Conservation (phyloP, 495 filamentous ascomycete species). For the Alectoria sarmentosa region DNA sequence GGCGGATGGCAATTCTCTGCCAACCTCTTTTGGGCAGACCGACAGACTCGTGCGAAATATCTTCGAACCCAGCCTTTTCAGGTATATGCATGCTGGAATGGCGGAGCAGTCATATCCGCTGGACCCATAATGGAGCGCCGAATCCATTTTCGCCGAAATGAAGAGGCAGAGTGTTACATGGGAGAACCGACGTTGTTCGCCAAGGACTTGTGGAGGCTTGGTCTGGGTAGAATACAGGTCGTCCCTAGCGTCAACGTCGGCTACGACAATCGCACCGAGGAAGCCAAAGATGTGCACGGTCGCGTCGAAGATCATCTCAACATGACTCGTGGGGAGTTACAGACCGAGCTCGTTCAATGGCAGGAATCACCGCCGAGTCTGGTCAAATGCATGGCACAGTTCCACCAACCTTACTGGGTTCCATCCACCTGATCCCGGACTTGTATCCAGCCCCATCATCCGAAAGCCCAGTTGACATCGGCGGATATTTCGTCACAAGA, state of each 20-base stretch:
- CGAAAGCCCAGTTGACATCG: background rate
- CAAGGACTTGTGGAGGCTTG: slow-evolving; percentile 43
- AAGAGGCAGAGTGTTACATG: slow-evolving; percentile 37
- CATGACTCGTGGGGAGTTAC: background rate
- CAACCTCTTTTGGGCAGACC: slow-evolving; percentile 43
- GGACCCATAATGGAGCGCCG: background rate
- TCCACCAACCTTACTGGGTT: background rate
- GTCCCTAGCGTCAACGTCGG: slow-evolving; percentile 30
- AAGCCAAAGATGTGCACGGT: background rate
- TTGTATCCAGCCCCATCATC: background rate
- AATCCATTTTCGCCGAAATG: slow-evolving; percentile 16
- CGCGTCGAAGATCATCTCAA: background rate
- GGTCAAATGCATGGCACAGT: background rate
- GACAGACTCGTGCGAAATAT: slow-evolving; percentile 22
- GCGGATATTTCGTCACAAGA: too few relatives aligned
- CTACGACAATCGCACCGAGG: background rate
- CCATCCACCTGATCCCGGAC: background rate
- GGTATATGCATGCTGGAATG: background rate
- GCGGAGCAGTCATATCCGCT: background rate
- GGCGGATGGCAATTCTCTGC: slow-evolving; percentile 35
- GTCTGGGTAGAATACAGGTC: slow-evolving; percentile 41
- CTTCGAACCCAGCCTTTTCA: background rate
- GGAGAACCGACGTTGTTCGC: slow-evolving; percentile 43
- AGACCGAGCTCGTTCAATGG: background rate
- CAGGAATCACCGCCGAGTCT: background rate